A percentile compares a stretch with the other conserved stretches of the same genome.
phyloP scores from a whole-genome alignment of 441 rosid species.

The Pelargonium cotyledonis region DNA sequence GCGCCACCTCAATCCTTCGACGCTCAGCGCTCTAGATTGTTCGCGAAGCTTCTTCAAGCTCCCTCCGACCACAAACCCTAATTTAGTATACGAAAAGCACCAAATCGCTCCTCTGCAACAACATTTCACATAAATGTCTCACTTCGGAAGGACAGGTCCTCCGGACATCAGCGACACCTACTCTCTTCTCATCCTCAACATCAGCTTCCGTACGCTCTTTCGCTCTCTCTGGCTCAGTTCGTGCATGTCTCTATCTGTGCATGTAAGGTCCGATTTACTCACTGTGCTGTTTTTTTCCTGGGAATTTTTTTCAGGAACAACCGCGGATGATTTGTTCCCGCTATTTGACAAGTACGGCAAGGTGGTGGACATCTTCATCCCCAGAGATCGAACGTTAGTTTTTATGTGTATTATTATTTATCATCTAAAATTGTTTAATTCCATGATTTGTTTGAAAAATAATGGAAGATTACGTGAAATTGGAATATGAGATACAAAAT shows the following conservation, averaged over 20 bases:
- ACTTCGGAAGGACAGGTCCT: constrained; percentile 95
- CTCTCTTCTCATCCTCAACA: constrained; percentile 93
- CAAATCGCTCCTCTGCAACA: constrained; percentile 4
- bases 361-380: constrained; percentile 70
- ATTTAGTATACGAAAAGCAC: not conserved
- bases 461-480: not conserved
- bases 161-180: constrained; percentile 89
- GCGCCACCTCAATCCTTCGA: not conserved
- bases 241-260: not conserved
- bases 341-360: constrained; percentile 68
- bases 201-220: constrained; percentile 63
- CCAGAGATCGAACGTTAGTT: constrained; percentile 46
- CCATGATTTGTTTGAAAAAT: not conserved
- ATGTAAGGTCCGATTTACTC: not conserved
- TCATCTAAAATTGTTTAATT: not conserved
- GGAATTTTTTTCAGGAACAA: constrained; percentile 37
- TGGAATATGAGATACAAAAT: not conserved
- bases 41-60: constrained; percentile 4
- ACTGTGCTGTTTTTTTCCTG: constrained; percentile 7
- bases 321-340: constrained; percentile 68
- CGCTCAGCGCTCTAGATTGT: not conserved
- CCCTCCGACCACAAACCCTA: constrained; percentile 5
- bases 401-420: not conserved
- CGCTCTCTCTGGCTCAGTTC: not conserved
- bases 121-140: constrained; percentile 50